These are phyloP conservation scores for Penicillium digitatum DNA, from an alignment of 2,329 filamentous ascomycete genomes.

Conservation along the genomic window DNA sequence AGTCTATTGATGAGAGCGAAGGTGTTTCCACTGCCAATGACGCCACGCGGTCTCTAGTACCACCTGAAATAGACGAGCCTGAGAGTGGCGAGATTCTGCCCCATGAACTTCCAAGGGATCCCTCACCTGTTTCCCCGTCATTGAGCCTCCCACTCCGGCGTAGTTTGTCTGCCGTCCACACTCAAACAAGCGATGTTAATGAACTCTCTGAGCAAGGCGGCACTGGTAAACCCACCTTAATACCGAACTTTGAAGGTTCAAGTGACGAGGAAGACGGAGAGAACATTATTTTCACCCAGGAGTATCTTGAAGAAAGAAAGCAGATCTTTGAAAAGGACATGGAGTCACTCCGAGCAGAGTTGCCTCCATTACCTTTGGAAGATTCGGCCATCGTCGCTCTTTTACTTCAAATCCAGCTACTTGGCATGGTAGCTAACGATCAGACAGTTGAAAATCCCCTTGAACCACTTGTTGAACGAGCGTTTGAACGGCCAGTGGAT, in stretches of 20 bases:
- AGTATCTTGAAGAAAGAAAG: slow-evolving; percentile 46
- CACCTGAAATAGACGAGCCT: neutral
- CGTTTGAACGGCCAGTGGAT: slow-evolving; percentile 11
- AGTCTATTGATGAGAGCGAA: slow-evolving; percentile 31
- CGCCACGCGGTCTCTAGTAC: slow-evolving; percentile 8
- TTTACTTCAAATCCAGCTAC: slow-evolving; percentile 43
- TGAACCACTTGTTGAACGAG: neutral
- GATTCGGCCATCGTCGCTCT: slow-evolving; percentile 42
- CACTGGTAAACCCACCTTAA: slow-evolving; percentile 16
- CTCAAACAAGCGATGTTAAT: slow-evolving; percentile 3
- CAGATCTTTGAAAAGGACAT: slow-evolving; percentile 46
- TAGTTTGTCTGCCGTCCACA: slow-evolving; percentile 8
- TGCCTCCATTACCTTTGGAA: slow-evolving; percentile 42
- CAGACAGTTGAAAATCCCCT: slow-evolving; percentile 11
- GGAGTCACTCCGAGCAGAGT: slow-evolving; percentile 39
- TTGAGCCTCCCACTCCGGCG: slow-evolving; percentile 15
- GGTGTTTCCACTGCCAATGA: slow-evolving; percentile 18
- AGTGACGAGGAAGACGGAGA: slow-evolving; percentile 48
- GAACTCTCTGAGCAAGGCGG: slow-evolving; percentile 3
- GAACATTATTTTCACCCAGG: slow-evolving; percentile 45
- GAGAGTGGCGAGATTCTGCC: slow-evolving; percentile 4
- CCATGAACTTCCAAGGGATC: slow-evolving; percentile 1
- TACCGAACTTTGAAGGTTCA: slow-evolving; percentile 34
- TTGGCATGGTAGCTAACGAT: slow-evolving; percentile 42
- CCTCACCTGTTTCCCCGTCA: slow-evolving; percentile 11